Base-by-base conservation (phyloP, 441 rosid species). In the Populus tomentosa region DNA sequence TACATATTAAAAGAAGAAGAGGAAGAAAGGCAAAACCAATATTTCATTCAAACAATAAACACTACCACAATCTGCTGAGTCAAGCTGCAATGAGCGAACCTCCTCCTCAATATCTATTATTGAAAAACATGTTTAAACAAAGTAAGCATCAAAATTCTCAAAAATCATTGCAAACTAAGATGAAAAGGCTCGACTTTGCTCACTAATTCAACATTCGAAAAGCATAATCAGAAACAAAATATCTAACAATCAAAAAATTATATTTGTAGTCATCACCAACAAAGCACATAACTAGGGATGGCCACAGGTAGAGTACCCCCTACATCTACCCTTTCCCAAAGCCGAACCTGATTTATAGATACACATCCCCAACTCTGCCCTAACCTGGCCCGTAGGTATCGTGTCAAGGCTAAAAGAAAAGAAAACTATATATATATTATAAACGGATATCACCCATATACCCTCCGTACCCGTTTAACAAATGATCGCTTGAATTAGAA, bases 101-200 rank as follows among this genome's bases (percentile, higher is more conserved):
- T 89, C 91, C 73, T 85, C 90, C 77, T 86, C 92, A 75, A 87
- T 84, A 89, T 86, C 91, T 87, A 81, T 16, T 72, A 82, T 71
- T 53, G 61, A 53, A 53, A 53, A 53, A 53, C 61, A 53, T 53
- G 8, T 53, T 1, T 16, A 53, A 53, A 53, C n/a, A 53, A 53
- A 5, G 61, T 16, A 53, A 53, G 61, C 59, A 53, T 16, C n/a
- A 53, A 53, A 53, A 53, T 53, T 53, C 61, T 16, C n/a, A 53
- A 53, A 53, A 53, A 5, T 18, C 61, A 53, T 53, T 53, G n/a
- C 61, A 6, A 53, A 14, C 61, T 53, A 53, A 53, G n/a, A 53
- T 18, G 61, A 5, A 53, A 16, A 18, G 18, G 61, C 61, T 53
- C 61, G 0, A 53, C 61, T 16, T 42, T 46, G 21, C 2, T 53